Conservation (phyloP, 305 asterid genomes). For the Fraxinus nigra region DNA sequence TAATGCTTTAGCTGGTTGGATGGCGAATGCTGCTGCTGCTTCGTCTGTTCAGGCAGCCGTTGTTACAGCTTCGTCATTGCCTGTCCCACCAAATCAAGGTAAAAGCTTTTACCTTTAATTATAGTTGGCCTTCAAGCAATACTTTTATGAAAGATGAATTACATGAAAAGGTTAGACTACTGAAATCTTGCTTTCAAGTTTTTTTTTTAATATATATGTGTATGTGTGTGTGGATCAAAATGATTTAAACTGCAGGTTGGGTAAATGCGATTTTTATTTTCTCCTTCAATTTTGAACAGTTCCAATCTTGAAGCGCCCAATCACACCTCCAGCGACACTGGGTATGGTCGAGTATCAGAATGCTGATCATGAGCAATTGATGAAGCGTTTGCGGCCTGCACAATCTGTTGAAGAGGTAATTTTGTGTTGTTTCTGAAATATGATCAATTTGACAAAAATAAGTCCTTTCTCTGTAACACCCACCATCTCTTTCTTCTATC, state of each 20-base stretch:
- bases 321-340: slow-evolving; percentile 86
- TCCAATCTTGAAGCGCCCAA: slow-evolving; percentile 82
- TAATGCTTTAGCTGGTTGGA: slow-evolving; percentile 90
- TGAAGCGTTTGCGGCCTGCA: slow-evolving; percentile 90
- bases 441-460: background rate
- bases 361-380: slow-evolving; percentile 87
- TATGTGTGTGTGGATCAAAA: background rate
- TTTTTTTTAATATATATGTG: background rate
- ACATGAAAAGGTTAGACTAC: background rate
- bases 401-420: slow-evolving; percentile 93
- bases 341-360: slow-evolving; percentile 90
- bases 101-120: slow-evolving; percentile 13
- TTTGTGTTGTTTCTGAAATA: slow-evolving; percentile 15
- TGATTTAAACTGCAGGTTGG: slow-evolving; percentile 7
- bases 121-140: slow-evolving; percentile 11
- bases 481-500: slow-evolving; percentile 14
- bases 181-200: background rate
- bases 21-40: slow-evolving; percentile 88
- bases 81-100: slow-evolving; percentile 86
- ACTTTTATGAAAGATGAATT: slow-evolving; percentile 9
- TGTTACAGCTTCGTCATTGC: slow-evolving; percentile 87
- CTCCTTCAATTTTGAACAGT: slow-evolving; percentile 41
- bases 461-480: slow-evolving; percentile 13
- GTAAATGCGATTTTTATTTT: slow-evolving; percentile 19
- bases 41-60: slow-evolving; percentile 96